These are phyloP conservation scores for Penicillium flavigenum DNA, from an alignment of 495 filamentous ascomycete genomes.

Conservation along the genomic window DNA sequence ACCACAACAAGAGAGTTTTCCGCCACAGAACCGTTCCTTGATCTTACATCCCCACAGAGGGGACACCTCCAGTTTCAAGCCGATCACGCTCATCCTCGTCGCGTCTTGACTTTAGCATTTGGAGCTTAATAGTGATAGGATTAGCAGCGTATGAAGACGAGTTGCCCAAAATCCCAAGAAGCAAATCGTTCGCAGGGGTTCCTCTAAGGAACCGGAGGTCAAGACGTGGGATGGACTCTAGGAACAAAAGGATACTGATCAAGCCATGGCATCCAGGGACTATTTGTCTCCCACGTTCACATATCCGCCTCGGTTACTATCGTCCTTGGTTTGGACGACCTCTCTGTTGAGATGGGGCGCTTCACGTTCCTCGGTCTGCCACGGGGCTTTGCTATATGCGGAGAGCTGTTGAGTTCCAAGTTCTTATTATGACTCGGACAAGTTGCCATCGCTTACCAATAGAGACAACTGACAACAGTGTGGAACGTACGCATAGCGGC, in stretches of 20 bases:
- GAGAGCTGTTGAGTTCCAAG: not conserved
- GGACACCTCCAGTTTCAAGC: not conserved
- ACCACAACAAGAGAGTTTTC: not conserved
- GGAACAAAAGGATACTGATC: not conserved
- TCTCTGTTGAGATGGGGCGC: not conserved
- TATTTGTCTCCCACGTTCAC: not conserved
- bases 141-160: no score
- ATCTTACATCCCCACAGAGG: not conserved
- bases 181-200: not conserved
- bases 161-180: no score
- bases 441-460: conserved; percentile 46
- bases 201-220: not conserved
- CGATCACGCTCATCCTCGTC: no score
- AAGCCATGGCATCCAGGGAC: not conserved
- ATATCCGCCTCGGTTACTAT: not conserved
- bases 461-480: conserved; percentile 59
- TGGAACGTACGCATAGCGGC: conserved; percentile 44
- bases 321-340: not conserved
- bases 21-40: not conserved
- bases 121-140: no score
- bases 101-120: no score
- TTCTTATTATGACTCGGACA: not conserved
- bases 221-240: not conserved
- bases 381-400: not conserved
- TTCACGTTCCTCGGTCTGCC: not conserved